These are phyloP conservation scores for Collybia nuda DNA, from an alignment of 768 basidiomycete genomes.

Conservation along the genomic window DNA sequence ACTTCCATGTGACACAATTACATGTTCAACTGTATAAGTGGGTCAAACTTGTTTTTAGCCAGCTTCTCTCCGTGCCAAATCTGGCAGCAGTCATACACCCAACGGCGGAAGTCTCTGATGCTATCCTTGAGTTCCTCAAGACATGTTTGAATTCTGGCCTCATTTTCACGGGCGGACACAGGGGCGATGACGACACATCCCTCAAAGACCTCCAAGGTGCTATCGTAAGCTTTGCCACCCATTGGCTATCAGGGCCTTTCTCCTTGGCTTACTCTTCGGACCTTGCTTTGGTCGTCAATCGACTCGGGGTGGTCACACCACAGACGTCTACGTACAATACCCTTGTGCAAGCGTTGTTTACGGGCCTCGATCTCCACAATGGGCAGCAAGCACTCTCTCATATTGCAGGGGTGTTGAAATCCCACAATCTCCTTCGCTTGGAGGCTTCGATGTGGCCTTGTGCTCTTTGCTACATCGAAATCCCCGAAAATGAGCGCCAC, in stretches of 20 bases:
- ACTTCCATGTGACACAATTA: not conserved
- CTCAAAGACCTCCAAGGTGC: conserved; percentile 8
- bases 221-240: conserved; percentile 10
- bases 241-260: conserved; percentile 10
- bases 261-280: not conserved
- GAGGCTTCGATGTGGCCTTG: conserved; percentile 56
- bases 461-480: conserved; percentile 46
- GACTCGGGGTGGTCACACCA: conserved; percentile 26
- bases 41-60: not conserved
- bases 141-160: not conserved
- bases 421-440: conserved; percentile 33
- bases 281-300: conserved; percentile 14
- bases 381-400: conserved; percentile 17
- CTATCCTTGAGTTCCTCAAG: conserved; percentile 8
- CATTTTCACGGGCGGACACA: not conserved
- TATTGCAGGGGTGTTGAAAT: conserved; percentile 28
- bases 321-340: conserved; percentile 16
- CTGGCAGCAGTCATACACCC: not conserved
- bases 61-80: not conserved
- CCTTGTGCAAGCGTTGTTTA: conserved; percentile 13
- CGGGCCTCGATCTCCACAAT: conserved; percentile 9
- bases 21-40: not conserved
- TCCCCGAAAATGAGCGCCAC: conserved; percentile 18
- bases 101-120: not conserved
- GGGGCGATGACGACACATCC: not conserved